phyloP scores from a whole-genome alignment of 108 stramenopile species.

The Discostella stelligeroides region DNA sequence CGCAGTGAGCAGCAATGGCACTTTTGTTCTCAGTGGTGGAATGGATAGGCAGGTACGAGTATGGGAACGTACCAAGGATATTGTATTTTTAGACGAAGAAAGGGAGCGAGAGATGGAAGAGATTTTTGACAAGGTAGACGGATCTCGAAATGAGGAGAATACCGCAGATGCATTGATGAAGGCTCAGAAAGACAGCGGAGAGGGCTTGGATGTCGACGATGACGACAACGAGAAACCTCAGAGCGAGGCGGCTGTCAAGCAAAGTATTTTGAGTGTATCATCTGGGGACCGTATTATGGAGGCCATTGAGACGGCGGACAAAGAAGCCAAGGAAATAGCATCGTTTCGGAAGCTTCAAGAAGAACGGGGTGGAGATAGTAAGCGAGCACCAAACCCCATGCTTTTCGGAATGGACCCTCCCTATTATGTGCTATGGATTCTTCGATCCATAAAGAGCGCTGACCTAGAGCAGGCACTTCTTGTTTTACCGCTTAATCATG shows the following conservation, averaged over 20 bases:
- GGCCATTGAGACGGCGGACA: slow-evolving; percentile 89
- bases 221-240: slow-evolving; percentile 66
- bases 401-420: slow-evolving; percentile 86
- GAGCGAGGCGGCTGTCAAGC: slow-evolving; percentile 86
- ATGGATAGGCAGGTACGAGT: slow-evolving; percentile 96
- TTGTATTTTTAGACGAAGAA: slow-evolving; percentile 97
- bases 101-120: slow-evolving; percentile 90
- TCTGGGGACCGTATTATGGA: slow-evolving; percentile 95
- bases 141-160: slow-evolving; percentile 53
- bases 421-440: slow-evolving; percentile 82
- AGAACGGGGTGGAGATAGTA: slow-evolving; percentile 34
- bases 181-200: slow-evolving; percentile 52
- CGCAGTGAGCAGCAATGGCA: slow-evolving; percentile 84
- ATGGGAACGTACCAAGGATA: slow-evolving; percentile 96
- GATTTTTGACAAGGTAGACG: slow-evolving; percentile 82
- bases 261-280: slow-evolving; percentile 82
- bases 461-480: slow-evolving; percentile 94
- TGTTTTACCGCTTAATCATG: slow-evolving; percentile 82
- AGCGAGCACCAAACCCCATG: slow-evolving; percentile 69
- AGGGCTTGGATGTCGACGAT: slow-evolving; percentile 52
- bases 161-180: slow-evolving; percentile 56
- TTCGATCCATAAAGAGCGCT: slow-evolving; percentile 82
- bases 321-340: slow-evolving; percentile 74
- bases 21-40: slow-evolving; percentile 86
- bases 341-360: slow-evolving; percentile 54